A percentile compares a stretch with the other conserved stretches of the same genome.
These are phyloP conservation scores for Poronia punctata DNA, from an alignment of 495 filamentous ascomycete genomes.

Conservation along the genomic window DNA sequence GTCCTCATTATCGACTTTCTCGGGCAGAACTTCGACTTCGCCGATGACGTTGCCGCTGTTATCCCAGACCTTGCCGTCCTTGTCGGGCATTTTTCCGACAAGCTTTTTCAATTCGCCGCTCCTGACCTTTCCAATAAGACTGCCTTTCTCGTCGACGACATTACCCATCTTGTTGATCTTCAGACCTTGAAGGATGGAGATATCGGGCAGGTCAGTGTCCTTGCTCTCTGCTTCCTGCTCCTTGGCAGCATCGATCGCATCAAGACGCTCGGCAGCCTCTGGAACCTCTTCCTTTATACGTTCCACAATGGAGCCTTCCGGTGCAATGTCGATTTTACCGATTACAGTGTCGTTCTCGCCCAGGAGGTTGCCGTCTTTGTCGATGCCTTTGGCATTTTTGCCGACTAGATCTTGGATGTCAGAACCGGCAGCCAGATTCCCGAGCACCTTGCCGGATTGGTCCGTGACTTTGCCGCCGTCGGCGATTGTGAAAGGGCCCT, in stretches of 20 bases:
- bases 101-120: slow-evolving; percentile 63
- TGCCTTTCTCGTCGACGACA: slow-evolving; percentile 62
- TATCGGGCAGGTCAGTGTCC: slow-evolving; percentile 40
- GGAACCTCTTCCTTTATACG: slow-evolving; percentile 49
- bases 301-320: slow-evolving; percentile 57
- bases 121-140: slow-evolving; percentile 61
- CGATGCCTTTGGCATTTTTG: slow-evolving; percentile 66
- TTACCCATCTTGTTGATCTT: slow-evolving; percentile 74
- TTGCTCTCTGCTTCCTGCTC: slow-evolving; percentile 57
- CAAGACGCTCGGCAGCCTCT: slow-evolving; percentile 37
- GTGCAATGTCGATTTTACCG: slow-evolving; percentile 68
- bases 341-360: slow-evolving; percentile 74
- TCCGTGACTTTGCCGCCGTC: slow-evolving; percentile 62
- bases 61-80: slow-evolving; percentile 69
- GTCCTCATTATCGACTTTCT: slow-evolving; percentile 51
- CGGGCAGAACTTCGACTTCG: slow-evolving; percentile 65
- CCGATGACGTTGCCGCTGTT: slow-evolving; percentile 66
- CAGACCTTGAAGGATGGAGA: slow-evolving; percentile 57
- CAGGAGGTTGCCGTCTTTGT: slow-evolving; percentile 75
- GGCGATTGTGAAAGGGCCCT: slow-evolving; percentile 41
- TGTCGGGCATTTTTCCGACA: slow-evolving; percentile 59
- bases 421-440: slow-evolving; percentile 60
- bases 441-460: slow-evolving; percentile 64
- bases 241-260: slow-evolving; percentile 49
- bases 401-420: slow-evolving; percentile 65